A percentile compares a stretch with the other conserved stretches of the same genome.
Evolutionary conservation across 257 asterid species (phyloP).

Genomic region (Plantago ovata): DNA sequence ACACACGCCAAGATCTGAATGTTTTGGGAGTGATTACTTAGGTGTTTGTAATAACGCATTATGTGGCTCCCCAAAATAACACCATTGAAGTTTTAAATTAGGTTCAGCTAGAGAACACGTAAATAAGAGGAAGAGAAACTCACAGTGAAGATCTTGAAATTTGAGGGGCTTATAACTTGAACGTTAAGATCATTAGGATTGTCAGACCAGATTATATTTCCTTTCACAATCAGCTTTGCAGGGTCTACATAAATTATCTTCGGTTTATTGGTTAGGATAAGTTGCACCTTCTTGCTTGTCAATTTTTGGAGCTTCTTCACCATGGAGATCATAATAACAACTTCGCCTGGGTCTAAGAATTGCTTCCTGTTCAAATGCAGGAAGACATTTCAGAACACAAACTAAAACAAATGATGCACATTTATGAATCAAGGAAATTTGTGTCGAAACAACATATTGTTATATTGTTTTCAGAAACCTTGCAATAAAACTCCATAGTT

Average conservation of each 20-base stretch:
- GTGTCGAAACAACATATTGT: too few relatives aligned
- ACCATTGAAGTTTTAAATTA: not conserved
- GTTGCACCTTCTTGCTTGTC: constrained; percentile 93
- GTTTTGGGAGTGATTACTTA: too few relatives aligned
- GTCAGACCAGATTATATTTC: constrained; percentile 88
- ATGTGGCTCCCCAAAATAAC: not conserved
- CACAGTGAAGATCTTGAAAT: constrained; percentile 90
- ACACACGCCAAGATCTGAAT: too few relatives aligned
- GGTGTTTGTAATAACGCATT: too few relatives aligned
- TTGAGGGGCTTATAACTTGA: constrained; percentile 81
- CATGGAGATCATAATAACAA: constrained; percentile 92
- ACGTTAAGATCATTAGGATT: constrained; percentile 80
- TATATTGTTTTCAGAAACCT: too few relatives aligned
- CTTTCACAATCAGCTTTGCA: constrained; percentile 64
- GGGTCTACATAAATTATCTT: constrained; percentile 90
- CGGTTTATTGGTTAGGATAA: constrained; percentile 92
- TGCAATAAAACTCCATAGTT: too few relatives aligned
- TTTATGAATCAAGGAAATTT: too few relatives aligned
- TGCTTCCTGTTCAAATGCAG: constrained; percentile 64
- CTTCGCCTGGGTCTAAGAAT: constrained; percentile 95
- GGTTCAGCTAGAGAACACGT: not conserved
- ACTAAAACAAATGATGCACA: too few relatives aligned
- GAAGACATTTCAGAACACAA: constrained; percentile 1
- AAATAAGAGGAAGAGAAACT: constrained; percentile 28
- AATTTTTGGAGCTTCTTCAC: constrained; percentile 89